Conservation (phyloP, 129 eudicot species). For the Arctium minus region DNA sequence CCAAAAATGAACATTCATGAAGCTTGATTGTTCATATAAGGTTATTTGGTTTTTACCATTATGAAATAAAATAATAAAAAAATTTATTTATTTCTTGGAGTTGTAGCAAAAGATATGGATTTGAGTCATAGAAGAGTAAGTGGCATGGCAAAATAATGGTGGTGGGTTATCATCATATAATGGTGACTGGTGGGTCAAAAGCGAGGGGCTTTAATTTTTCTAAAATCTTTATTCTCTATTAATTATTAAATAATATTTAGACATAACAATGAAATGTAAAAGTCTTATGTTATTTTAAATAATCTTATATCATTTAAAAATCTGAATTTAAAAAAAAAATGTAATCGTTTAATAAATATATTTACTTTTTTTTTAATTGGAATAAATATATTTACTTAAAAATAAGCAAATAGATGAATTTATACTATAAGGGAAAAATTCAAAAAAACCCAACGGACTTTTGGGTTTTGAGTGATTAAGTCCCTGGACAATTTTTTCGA, state of each 20-base stretch:
- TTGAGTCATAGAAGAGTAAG: neutral
- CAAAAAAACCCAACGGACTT: no score
- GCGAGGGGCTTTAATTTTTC: neutral
- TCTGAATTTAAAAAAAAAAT: neutral
- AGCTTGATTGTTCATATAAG: no score
- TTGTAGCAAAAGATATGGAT: neutral
- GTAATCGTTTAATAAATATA: neutral
- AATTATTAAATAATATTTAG: neutral
- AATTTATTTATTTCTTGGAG: no score
- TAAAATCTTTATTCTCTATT: neutral
- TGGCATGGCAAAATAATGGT: constrained; percentile 3
- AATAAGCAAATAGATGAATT: neutral
- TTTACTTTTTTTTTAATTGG: no score
- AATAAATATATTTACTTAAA: no score
- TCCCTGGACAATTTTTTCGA: no score
- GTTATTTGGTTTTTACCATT: no score
- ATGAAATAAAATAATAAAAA: no score
- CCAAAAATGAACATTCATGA: no score
- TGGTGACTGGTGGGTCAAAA: neutral
- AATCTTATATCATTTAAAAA: neutral
- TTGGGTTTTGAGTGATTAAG: no score
- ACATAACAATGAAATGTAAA: neutral
- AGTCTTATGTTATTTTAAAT: neutral
- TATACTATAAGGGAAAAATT: no score
- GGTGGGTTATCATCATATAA: neutral